These are phyloP conservation scores for Apophysomyces trapeziformis DNA, from an alignment of 371 early-diverging fungal genomes.

Conservation along the genomic window DNA sequence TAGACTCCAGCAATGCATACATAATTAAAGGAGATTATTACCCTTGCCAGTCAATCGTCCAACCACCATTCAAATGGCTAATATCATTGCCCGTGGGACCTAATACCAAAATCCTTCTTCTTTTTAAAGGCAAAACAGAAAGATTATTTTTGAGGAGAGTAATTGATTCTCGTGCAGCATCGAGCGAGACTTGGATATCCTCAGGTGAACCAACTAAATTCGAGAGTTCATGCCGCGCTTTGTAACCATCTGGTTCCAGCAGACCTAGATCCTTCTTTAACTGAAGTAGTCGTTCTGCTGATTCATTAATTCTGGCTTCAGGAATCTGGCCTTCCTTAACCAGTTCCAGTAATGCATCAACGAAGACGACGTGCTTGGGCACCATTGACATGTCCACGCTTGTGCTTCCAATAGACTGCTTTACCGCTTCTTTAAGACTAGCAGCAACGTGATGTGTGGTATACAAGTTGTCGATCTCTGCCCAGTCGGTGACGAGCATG, in stretches of 20 bases:
- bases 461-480: slow-evolving; percentile 63
- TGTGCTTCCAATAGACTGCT: slow-evolving; percentile 53
- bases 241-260: slow-evolving; percentile 49
- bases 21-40: neutral
- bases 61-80: slow-evolving; percentile 57
- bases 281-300: slow-evolving; percentile 55
- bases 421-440: slow-evolving; percentile 50
- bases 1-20: neutral
- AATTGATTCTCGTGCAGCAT: slow-evolving; percentile 63
- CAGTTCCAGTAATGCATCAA: slow-evolving; percentile 39
- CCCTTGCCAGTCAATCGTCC: slow-evolving; percentile 67
- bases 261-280: slow-evolving; percentile 67
- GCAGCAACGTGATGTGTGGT: slow-evolving; percentile 54
- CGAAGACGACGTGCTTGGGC: slow-evolving; percentile 54
- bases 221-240: slow-evolving; percentile 37
- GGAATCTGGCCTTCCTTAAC: slow-evolving; percentile 41
- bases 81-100: slow-evolving; percentile 56
- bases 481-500: slow-evolving; percentile 71
- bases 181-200: slow-evolving; percentile 48
- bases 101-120: slow-evolving; percentile 44
- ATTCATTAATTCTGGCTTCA: slow-evolving; percentile 51
- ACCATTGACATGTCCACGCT: slow-evolving; percentile 74
- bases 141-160: slow-evolving; percentile 61
- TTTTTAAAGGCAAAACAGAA: slow-evolving; percentile 48
- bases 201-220: slow-evolving; percentile 39